Base-by-base conservation (phyloP, 495 filamentous ascomycete genomes). In the Aspergillus steynii region DNA sequence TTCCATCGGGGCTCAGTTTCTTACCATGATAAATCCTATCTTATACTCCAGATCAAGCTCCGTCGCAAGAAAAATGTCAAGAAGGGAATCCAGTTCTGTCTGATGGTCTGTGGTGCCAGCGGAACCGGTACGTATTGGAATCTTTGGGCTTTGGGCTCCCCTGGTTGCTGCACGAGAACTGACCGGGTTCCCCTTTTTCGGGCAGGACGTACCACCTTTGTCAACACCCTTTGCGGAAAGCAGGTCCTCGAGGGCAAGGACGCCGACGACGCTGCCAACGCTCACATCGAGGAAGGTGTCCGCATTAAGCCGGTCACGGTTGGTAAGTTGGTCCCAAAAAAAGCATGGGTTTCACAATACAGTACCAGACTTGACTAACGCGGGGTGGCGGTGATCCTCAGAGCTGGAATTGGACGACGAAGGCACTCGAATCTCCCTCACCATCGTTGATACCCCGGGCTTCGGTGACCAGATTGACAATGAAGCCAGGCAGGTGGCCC, bases 31-130 rank as follows among this genome's bases (percentile, higher is more conserved):
- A 60, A 65, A 64, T 63, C 61, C 67, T 72, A 67, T 63, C 70
- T 61, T 67, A 29, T 46, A 63, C 71, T 66, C 60, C 78, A 93
- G 90, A 90, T 93, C 76, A 93, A 96, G 89, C 93, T 96, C 76
- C 93, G 95, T 80, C 88, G 92, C 74, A 99, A 99, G 93, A 99
- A 99, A 87, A 97, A 98, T 85, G 94, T 98, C 80, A 99, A 99
- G 90, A 99, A 98, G 89, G 95, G 95, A 66, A 97, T 99, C 71
- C 96, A 98, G 84, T 99, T 99, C 83, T 98, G 94, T 81, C 74
- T 99, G 88, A 99, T 99, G 95, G 95, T 99, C 67, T 98, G 96
- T 75, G 95, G 95, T 80, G 94, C 95, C 71, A 97, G 93, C 67
- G 95, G 95, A 76, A 98, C 95, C 76, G 93, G 93, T 97, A 86